Conservation (phyloP, 176 grass and related monocot species). For the Aegilops sharonensis region DNA sequence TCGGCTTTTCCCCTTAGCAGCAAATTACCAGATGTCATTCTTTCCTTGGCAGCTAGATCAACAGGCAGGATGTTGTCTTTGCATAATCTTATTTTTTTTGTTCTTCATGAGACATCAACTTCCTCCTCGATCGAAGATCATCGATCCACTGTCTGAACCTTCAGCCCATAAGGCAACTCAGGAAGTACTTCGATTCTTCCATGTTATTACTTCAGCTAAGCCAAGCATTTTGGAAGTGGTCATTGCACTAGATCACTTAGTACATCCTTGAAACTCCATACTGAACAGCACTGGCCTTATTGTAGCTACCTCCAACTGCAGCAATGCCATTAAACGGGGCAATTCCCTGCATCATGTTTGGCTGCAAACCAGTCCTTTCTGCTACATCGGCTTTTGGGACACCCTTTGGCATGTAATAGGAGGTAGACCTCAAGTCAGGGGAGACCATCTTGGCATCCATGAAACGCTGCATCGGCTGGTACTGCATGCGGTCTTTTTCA, state of each 20-base stretch:
- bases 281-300: conserved; percentile 67
- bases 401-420: conserved; percentile 54
- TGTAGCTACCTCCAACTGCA: conserved; percentile 55
- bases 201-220: conserved; percentile 30
- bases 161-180: conserved; percentile 6
- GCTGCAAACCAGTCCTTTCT: conserved; percentile 44
- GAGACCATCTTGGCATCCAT: conserved; percentile 55
- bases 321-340: conserved; percentile 68
- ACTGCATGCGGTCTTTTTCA: conserved; percentile 50
- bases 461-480: conserved; percentile 57
- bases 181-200: conserved; percentile 15
- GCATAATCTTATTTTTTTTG: not conserved
- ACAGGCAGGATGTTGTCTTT: not conserved
- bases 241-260: conserved; percentile 27
- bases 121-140: conserved; percentile 20
- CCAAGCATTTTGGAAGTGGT: conserved; percentile 18
- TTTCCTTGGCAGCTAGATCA: conserved; percentile 6
- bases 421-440: conserved; percentile 55
- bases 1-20: conserved; percentile 5
- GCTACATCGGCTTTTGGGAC: conserved; percentile 43
- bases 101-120: conserved; percentile 12
- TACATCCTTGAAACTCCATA: conserved; percentile 88
- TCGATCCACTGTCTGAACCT: not conserved
- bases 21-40: not conserved
- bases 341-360: conserved; percentile 60